These are phyloP conservation scores for Rhodotorula sp. DNA, from an alignment of 1,284 basidiomycete species.

Conservation along the genomic window DNA sequence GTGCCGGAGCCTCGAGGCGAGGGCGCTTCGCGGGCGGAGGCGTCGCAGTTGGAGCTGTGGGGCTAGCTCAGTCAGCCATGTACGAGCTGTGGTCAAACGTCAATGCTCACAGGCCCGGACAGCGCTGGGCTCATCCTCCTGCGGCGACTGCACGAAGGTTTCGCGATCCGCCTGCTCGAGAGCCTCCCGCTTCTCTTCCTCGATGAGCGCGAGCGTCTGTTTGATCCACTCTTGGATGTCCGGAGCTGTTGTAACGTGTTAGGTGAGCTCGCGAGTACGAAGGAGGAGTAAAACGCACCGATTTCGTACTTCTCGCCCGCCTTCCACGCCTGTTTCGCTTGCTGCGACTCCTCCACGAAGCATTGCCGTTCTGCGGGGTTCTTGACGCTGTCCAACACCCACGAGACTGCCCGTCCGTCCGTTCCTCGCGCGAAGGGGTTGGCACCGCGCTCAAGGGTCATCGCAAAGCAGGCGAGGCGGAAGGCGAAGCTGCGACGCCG, in stretches of 20 bases:
- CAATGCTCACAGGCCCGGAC: no score
- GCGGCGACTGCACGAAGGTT: neutral
- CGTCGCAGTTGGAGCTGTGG: neutral
- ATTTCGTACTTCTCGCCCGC: neutral
- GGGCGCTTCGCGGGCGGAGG: neutral
- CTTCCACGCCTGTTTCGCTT: neutral
- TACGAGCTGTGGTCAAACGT: neutral
- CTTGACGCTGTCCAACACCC: neutral
- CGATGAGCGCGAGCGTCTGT: neutral
- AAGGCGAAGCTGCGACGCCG: neutral
- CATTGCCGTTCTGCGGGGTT: neutral
- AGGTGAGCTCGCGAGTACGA: neutral
- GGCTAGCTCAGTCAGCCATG: no score
- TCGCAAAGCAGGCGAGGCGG: neutral
- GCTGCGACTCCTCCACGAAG: neutral
- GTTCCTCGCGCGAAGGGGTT: neutral
- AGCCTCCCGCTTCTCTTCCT: neutral
- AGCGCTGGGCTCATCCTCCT: neutral
- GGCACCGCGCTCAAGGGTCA: slow-evolving; percentile 11
- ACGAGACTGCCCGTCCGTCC: neutral
- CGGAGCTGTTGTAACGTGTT: neutral
- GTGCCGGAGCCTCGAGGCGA: neutral
- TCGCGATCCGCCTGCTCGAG: neutral
- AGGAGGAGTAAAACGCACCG: neutral
- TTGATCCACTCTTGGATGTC: neutral